Conservation (phyloP, 2,329 filamentous ascomycete genomes). For the Dactylellina drechsleri region DNA sequence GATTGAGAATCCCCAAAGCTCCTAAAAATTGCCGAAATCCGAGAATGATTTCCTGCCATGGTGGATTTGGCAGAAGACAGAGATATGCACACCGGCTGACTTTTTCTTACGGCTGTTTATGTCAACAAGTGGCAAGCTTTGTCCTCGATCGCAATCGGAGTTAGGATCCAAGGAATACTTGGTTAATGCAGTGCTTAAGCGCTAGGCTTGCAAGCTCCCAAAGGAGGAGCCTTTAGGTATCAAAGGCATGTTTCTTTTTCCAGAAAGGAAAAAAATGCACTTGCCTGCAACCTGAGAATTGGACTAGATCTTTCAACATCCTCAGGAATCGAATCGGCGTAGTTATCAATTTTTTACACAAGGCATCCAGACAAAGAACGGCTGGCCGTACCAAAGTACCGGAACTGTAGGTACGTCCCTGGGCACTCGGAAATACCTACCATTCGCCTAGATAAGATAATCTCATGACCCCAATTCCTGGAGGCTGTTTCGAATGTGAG, state of each 20-base stretch:
- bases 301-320: not conserved
- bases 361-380: not conserved
- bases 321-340: not conserved
- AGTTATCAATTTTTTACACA: too few relatives aligned
- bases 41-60: slow-evolving; percentile 5
- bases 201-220: too few relatives aligned
- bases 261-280: too few relatives aligned
- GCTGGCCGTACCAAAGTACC: not conserved
- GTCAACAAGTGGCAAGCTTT: not conserved
- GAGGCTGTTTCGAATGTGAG: slow-evolving; percentile 23
- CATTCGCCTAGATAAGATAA: slow-evolving; percentile 43
- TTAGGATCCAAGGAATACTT: too few relatives aligned
- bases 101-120: not conserved
- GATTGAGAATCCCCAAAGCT: slow-evolving; percentile 6
- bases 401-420: not conserved
- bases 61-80: too few relatives aligned
- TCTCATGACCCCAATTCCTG: not conserved
- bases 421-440: not conserved
- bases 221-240: too few relatives aligned
- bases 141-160: not conserved
- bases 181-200: too few relatives aligned
- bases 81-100: slow-evolving; percentile 5
- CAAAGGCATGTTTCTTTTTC: too few relatives aligned
- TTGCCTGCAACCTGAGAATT: too few relatives aligned
- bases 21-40: slow-evolving; percentile 37